Base-by-base conservation (phyloP, 1,139 yeast species). In the Debaryomyces subglobosus region DNA sequence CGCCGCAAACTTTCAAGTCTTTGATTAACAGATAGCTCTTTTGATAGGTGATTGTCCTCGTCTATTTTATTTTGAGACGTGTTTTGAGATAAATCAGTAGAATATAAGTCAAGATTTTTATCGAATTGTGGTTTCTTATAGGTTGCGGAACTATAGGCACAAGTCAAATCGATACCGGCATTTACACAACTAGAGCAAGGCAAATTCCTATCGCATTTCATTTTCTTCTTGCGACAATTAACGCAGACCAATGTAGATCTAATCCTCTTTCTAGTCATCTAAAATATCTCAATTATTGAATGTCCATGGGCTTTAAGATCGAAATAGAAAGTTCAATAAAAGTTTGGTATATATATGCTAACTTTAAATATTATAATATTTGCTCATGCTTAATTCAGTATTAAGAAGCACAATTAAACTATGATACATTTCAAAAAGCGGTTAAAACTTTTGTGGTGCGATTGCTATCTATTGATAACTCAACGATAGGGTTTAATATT, bases 171-270 rank as follows among this genome's bases (percentile, higher is more conserved):
- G 20, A 49, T 30, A 10, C 45, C 43, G n/a, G 47, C 32, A 20
- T 44, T 46, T 23, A 47, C 38, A 21, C 53, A 50, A 13, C 38
- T 42, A 9, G 50, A 41, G 25, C 53, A 50, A 12, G 53, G 53
- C 12, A 41, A 27, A 6, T 47, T 47, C 25, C 46, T 41, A 20
- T 50, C 52, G 45, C 53, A 50, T 39, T 49, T 49, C 18, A 49
- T 50, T 38, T 50, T 50, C 43, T 47, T 49, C 29, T 39, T 32
- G 10, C 49, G 52, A 15, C 53, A 50, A 36, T 49, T 47, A 16
- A 30, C 44, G 16, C 53, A 50, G 9, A 50, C 53, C 8, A 50
- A 42, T 9, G 48, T 42, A 15, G 44, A 46, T 12, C 53, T 36
- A 38, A 46, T 46, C 32, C 53, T 35, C 30, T 49, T 49, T 16